Base-by-base conservation (phyloP, 2,329 filamentous ascomycete species). In the Xylariaceae sp. region DNA sequence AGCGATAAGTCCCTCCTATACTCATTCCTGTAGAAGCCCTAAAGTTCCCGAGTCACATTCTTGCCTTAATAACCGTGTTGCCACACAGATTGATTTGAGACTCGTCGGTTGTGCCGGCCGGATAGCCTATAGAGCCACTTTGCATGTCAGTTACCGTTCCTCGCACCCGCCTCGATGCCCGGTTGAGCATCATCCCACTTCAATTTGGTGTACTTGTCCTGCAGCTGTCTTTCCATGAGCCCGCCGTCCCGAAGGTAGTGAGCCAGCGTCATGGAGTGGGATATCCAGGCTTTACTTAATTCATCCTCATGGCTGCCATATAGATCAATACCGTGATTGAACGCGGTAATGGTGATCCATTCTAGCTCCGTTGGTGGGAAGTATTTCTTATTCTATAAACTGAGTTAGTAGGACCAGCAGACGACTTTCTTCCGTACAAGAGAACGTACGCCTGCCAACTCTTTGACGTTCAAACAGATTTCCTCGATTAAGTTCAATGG, bases 241-340 rank as follows among this genome's bases (percentile, higher is more conserved):
- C 77, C 79, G 0, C 68, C 76, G 58, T 88, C 86, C 3, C 75
- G 71, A 41, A 80, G 74, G 61, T 79, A 79, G 44, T 79, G 76
- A 1, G 86, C 84, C 47, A 90, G 64, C 12, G 76, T 77, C 49
- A 89, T 74, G 4, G 86, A 83, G 61, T 80, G 79, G 6, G 79
- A 74, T 1, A 81, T 80, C 87, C 87, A 91, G 34, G 69, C 67
- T 57, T 75, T 79, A 45, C 83, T 84, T 1, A 71, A 68, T 4
- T 74, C 74, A 52, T 82, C 77, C 21, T 86, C 76, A 1, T 77
- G 74, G 1, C 71, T 72, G 12, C 78, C 75, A 61, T 82, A 84
- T n/a, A 81, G 75, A 62, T 91, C 87, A 5, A 90, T 74, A 0
- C 80, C 84, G 55, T 84, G 83, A 61, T 92, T 92, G 68, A 87